phyloP scores from a whole-genome alignment of 164 flowering plant species.

The Hamamelis virginiana region DNA sequence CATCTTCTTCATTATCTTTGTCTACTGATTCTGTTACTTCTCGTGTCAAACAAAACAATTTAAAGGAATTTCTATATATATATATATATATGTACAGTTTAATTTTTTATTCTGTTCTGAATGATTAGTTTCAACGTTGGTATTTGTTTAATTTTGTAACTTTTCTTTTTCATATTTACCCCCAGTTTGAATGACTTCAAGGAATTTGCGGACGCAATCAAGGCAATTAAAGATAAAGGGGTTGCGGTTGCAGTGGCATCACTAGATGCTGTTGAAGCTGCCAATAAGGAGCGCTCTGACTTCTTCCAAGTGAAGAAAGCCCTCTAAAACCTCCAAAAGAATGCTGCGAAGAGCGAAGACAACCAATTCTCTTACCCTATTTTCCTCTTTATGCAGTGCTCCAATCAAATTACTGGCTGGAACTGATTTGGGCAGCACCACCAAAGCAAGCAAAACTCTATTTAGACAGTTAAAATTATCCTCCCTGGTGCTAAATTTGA shows the following conservation, averaged over 20 bases:
- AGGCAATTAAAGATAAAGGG: slow-evolving; percentile 75
- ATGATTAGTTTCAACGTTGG: too few species aligned
- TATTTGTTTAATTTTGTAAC: neutral
- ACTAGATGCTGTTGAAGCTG: slow-evolving; percentile 77
- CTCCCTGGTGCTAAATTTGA: too few species aligned
- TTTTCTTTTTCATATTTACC: neutral
- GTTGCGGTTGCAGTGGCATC: slow-evolving; percentile 91
- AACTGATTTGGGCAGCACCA: too few species aligned
- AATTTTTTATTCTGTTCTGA: too few species aligned
- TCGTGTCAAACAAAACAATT: too few species aligned
- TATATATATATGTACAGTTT: too few species aligned
- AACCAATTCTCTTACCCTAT: neutral
- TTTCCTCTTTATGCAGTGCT: neutral
- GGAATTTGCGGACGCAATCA: slow-evolving; percentile 73
- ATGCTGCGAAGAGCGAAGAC: neutral
- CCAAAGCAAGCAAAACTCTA: too few species aligned
- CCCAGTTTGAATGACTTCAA: slow-evolving; percentile 75
- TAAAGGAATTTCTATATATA: too few species aligned
- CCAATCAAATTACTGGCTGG: too few species aligned
- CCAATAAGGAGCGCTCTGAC: slow-evolving; percentile 54
- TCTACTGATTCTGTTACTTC: too few species aligned
- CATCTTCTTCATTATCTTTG: too few species aligned
- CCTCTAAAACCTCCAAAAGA: slow-evolving; percentile 30
- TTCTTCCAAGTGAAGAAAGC: slow-evolving; percentile 76
- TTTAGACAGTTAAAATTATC: too few species aligned